phyloP scores from a whole-genome alignment of 2,329 filamentous ascomycete species.

The Hysterium pulicare region DNA sequence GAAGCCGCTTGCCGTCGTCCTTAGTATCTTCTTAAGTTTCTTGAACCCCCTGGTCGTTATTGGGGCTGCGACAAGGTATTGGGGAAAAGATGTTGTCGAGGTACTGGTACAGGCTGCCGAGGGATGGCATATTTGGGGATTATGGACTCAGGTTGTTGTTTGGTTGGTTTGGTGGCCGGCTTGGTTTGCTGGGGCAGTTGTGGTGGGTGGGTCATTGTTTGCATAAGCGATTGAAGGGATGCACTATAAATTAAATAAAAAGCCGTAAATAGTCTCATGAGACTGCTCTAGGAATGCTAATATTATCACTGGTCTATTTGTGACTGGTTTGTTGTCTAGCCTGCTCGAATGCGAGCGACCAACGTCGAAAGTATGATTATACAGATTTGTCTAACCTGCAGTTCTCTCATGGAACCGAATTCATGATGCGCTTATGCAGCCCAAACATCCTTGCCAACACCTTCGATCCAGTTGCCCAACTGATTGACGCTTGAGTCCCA shows the following conservation, averaged over 20 bases:
- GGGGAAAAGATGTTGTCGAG: slow-evolving; percentile 42
- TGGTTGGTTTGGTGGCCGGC: slow-evolving; percentile 96
- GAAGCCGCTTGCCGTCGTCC: slow-evolving; percentile 9
- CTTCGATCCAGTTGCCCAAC: slow-evolving; percentile 95
- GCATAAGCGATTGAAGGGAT: background rate
- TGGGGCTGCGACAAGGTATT: slow-evolving; percentile 20
- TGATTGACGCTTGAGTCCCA: slow-evolving; percentile 97
- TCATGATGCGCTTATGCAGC: slow-evolving; percentile 62
- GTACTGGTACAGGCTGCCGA: slow-evolving; percentile 73
- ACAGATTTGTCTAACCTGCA: background rate
- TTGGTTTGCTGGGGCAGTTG: slow-evolving; percentile 63
- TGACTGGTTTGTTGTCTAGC: background rate
- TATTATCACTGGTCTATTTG: slow-evolving; percentile 5
- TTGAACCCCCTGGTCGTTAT: slow-evolving; percentile 34
- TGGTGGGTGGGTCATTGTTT: slow-evolving; percentile 26
- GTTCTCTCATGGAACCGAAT: background rate
- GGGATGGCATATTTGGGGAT: slow-evolving; percentile 83
- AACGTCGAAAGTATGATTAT: slow-evolving; percentile 2
- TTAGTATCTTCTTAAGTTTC: slow-evolving; percentile 20
- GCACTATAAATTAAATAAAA: background rate
- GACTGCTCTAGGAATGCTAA: too few species aligned
- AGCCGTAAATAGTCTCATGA: background rate
- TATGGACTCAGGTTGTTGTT: slow-evolving; percentile 85
- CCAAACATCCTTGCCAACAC: slow-evolving; percentile 92
- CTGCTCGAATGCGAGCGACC: background rate